Base-by-base conservation (phyloP, 2,329 filamentous ascomycete species). In the Didymella keratinophila region DNA sequence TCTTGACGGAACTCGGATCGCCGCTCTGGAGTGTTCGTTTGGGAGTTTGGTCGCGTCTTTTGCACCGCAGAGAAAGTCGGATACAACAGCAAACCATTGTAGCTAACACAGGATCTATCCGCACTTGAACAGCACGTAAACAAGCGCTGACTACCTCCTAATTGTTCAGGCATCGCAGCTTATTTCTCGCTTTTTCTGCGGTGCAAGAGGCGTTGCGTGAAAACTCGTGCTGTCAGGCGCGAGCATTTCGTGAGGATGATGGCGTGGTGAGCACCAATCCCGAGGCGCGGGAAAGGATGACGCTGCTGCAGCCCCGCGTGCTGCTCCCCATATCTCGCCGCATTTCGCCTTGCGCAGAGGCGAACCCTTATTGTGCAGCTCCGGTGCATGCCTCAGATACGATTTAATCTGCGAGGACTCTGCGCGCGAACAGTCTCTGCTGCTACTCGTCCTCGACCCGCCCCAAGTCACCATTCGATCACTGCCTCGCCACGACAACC, bases 361-460 rank as follows among this genome's bases (percentile, higher is more conserved):
- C 23, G 50, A 27, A 47, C 27, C 27, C 34, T 51, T 45, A 46
- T 54, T 54, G 42, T 18, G 32, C 20, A 25, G 55, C 37, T 53
- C 50, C 41, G 32, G 44, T 73, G 59, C 49, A 75, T 76, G 72
- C 69, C 70, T 68, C 54, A 53, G 16, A 67, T 75, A 46, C 68
- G 61, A 49, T 75, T 72, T 45, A 66, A 63, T 11, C 48, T 73
- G 12, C 55, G 67, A 65, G 71, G 66, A 52, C 66, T 71, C 44
- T 74, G 71, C 50, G 62, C 62, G 42, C 59, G 56, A 51, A 60
- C 54, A 37, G 10, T 30, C 28, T 30, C 28, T 30, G 11, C 28
- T 30, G 2, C 28, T 11, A 11, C 28, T 14, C n/a, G 64, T 32
- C 41, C 58, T 41, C 48, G 46, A 27, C 21, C 44, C 42, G 57